Conservation (phyloP, 129 eudicot species). For the Arctium lappa region DNA sequence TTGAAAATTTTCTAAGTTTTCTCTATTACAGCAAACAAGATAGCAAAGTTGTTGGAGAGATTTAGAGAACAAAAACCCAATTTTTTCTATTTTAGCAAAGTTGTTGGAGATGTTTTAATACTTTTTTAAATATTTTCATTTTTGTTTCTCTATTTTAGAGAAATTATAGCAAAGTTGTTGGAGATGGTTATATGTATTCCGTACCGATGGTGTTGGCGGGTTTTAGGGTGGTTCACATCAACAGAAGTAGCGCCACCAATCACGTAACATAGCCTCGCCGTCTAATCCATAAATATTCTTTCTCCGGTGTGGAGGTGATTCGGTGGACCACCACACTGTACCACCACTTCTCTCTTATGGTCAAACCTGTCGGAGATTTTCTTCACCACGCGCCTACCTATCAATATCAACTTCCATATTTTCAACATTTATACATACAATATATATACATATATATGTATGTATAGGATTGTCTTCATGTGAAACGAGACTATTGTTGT, state of each 20-base stretch:
- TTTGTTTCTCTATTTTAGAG: too few species aligned
- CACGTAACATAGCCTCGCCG: neutral
- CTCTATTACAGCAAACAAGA: too few species aligned
- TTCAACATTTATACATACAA: neutral
- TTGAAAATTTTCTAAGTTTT: too few species aligned
- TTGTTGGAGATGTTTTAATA: too few species aligned
- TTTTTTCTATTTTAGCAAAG: too few species aligned
- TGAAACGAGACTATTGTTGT: too few species aligned
- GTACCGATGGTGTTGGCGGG: neutral
- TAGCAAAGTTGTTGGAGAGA: too few species aligned
- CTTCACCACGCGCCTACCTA: neutral
- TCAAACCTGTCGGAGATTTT: slow-evolving; percentile 17
- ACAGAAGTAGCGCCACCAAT: neutral
- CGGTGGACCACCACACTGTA: neutral
- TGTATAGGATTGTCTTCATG: neutral
- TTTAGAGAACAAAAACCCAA: too few species aligned
- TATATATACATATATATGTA: neutral
- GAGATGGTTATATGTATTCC: neutral
- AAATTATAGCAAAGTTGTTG: too few species aligned
- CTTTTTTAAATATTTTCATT: too few species aligned
- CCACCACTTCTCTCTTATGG: neutral
- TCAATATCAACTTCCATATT: neutral
- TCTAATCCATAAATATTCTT: neutral
- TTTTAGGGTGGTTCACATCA: neutral
- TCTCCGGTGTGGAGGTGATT: neutral